A percentile compares a stretch with the other conserved stretches of the same genome.
These are phyloP conservation scores for Penicillium flavigenum DNA, from an alignment of 495 filamentous ascomycete species.

Conservation along the genomic window DNA sequence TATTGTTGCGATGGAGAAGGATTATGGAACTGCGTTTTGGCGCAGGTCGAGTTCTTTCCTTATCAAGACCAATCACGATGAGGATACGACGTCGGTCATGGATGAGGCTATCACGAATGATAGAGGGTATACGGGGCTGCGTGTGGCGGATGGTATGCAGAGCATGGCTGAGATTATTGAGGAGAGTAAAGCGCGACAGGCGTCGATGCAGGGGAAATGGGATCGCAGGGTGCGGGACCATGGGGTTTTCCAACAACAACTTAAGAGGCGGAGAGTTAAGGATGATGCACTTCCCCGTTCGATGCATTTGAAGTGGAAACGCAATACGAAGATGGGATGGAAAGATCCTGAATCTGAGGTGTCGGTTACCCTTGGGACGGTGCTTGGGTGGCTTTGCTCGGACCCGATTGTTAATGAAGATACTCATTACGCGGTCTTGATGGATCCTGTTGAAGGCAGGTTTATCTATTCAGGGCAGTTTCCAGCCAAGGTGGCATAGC, in stretches of 20 bases:
- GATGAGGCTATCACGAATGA: conserved; percentile 15
- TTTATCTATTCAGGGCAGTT: conserved; percentile 45
- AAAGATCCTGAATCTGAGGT: conserved; percentile 15
- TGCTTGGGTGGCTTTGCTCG: conserved; percentile 44
- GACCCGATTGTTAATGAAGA: conserved; percentile 52
- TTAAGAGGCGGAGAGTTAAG: neutral
- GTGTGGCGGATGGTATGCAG: conserved; percentile 19
- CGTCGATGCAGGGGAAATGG: conserved; percentile 44
- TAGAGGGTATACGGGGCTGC: conserved; percentile 21
- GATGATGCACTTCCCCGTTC: neutral
- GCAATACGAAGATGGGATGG: neutral
- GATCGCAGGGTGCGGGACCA: conserved; percentile 26
- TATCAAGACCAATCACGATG: conserved; percentile 57
- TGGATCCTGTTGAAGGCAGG: conserved; percentile 49
- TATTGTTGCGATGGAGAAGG: conserved; percentile 56
- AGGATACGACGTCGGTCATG: conserved; percentile 9
- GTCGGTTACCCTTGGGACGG: conserved; percentile 28
- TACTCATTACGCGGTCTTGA: conserved; percentile 53
- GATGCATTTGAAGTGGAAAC: conserved; percentile 2
- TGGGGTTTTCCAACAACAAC: conserved; percentile 7
- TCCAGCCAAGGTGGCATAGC: conserved; percentile 2
- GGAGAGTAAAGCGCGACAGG: conserved; percentile 40
- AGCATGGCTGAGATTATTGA: conserved; percentile 39
- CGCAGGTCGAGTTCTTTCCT: conserved; percentile 50
- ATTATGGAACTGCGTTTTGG: conserved; percentile 44